These are phyloP conservation scores for Globisporangium carolinianum DNA, from an alignment of 352 stramenopile genomes.

Conservation along the genomic window DNA sequence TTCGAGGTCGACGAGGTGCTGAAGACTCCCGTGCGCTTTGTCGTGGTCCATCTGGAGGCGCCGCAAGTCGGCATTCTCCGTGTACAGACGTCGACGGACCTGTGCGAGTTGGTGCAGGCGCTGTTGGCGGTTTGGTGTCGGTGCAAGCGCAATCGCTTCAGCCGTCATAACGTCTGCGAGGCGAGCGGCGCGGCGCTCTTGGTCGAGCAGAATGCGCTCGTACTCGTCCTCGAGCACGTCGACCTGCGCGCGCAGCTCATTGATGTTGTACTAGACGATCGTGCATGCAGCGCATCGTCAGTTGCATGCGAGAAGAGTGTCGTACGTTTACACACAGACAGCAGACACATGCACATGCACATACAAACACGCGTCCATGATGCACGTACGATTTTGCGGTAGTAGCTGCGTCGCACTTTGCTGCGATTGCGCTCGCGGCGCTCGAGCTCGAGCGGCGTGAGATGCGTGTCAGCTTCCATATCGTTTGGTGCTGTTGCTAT, in stretches of 20 bases:
- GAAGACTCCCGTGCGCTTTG: conserved; percentile 39
- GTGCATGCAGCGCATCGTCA: too few relatives aligned
- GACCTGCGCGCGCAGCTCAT: conserved; percentile 36
- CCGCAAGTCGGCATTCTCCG: conserved; percentile 37
- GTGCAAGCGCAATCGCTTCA: conserved; percentile 16
- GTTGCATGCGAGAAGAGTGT: too few relatives aligned
- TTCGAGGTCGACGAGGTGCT: conserved; percentile 36
- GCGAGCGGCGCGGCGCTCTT: conserved; percentile 14
- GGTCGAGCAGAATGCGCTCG: conserved; percentile 26
- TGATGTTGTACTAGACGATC: conserved; percentile 28
- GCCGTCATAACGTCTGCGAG: conserved; percentile 14
- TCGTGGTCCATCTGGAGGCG: conserved; percentile 26
- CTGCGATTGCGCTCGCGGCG: conserved; percentile 12
- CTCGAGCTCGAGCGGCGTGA: too few relatives aligned
- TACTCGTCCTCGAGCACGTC: conserved; percentile 37
- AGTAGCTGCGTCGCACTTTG: conserved; percentile 14
- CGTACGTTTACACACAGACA: too few relatives aligned
- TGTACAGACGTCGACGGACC: conserved; percentile 28
- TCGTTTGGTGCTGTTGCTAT: too few relatives aligned
- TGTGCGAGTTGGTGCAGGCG: conserved; percentile 25
- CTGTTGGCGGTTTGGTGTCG: conserved; percentile 11
- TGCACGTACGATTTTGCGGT: conserved; percentile 13
- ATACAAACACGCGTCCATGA: too few relatives aligned
- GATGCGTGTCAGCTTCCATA: too few relatives aligned
- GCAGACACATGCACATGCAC: too few relatives aligned